Conservation (phyloP, 2,329 filamentous ascomycete genomes). For the Onygenales sp. region DNA sequence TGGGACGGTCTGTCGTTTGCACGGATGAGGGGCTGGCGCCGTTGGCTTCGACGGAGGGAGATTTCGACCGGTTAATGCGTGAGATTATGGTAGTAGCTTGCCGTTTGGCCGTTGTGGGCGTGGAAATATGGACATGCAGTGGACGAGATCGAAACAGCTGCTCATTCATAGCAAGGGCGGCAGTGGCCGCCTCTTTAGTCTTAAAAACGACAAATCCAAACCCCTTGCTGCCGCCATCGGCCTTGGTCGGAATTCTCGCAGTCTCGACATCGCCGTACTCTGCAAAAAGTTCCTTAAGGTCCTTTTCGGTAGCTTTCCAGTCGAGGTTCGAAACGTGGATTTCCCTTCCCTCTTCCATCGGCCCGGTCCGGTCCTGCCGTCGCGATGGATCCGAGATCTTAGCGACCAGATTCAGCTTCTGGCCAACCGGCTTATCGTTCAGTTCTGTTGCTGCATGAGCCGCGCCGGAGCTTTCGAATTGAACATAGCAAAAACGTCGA, state of each 20-base stretch:
- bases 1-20: slow-evolving; percentile 25
- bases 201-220: slow-evolving; percentile 72
- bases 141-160: slow-evolving; percentile 59
- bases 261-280: slow-evolving; percentile 67
- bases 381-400: slow-evolving; percentile 76
- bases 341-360: slow-evolving; percentile 79
- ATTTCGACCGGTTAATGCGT: slow-evolving; percentile 24
- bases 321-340: slow-evolving; percentile 67
- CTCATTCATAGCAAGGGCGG: slow-evolving; percentile 60
- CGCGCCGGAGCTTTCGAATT: slow-evolving; percentile 63
- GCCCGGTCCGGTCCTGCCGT: slow-evolving; percentile 70
- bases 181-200: slow-evolving; percentile 56
- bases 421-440: slow-evolving; percentile 60
- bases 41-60: slow-evolving; percentile 21
- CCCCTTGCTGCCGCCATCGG: slow-evolving; percentile 62
- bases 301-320: slow-evolving; percentile 51
- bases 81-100: slow-evolving; percentile 37
- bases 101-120: slow-evolving; percentile 34
- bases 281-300: slow-evolving; percentile 61
- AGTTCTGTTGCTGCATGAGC: slow-evolving; percentile 64
- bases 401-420: slow-evolving; percentile 58
- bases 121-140: slow-evolving; percentile 53
- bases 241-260: slow-evolving; percentile 60
- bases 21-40: slow-evolving; percentile 19
- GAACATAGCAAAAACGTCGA: slow-evolving; percentile 90